Evolutionary conservation across 1,139 yeast genomes (phyloP).

Genomic region (Yamadazyma pseudoaaseri): DNA sequence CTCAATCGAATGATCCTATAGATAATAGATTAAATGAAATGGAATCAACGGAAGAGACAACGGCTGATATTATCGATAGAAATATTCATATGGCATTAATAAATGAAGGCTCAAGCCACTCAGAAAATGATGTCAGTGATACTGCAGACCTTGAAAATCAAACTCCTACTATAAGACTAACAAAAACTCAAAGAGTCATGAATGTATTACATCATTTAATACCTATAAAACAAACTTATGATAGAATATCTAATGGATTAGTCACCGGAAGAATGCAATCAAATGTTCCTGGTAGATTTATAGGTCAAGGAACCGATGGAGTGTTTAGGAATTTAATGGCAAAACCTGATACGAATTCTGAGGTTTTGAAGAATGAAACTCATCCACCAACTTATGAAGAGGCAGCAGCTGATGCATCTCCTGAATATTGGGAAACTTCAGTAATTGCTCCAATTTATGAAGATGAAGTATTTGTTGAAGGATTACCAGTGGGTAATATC

Average conservation of each 20-base stretch:
- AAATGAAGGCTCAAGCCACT: no score
- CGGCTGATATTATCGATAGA: constrained; percentile 15
- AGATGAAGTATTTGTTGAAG: constrained; percentile 92
- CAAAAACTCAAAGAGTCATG: constrained; percentile 30
- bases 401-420: constrained; percentile 92
- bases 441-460: constrained; percentile 78
- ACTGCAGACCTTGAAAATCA: constrained; percentile 21
- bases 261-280: constrained; percentile 47
- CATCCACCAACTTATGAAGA: constrained; percentile 94
- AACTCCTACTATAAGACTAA: constrained; percentile 15
- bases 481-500: constrained; percentile 92
- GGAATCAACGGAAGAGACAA: background rate
- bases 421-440: constrained; percentile 96
- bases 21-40: constrained; percentile 7
- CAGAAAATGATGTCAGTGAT: no score
- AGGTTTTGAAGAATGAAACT: constrained; percentile 36
- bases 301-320: constrained; percentile 74
- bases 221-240: constrained; percentile 46
- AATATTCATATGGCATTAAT: constrained; percentile 16
- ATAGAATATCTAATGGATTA: constrained; percentile 43
- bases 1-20: constrained; percentile 3
- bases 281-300: constrained; percentile 43
- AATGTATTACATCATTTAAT: constrained; percentile 34
- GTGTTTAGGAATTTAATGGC: constrained; percentile 91
- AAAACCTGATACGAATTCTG: constrained; percentile 64